Evolutionary conservation across 768 basidiomycete genomes (phyloP).

Genomic region (Agaricus bisporus): DNA sequence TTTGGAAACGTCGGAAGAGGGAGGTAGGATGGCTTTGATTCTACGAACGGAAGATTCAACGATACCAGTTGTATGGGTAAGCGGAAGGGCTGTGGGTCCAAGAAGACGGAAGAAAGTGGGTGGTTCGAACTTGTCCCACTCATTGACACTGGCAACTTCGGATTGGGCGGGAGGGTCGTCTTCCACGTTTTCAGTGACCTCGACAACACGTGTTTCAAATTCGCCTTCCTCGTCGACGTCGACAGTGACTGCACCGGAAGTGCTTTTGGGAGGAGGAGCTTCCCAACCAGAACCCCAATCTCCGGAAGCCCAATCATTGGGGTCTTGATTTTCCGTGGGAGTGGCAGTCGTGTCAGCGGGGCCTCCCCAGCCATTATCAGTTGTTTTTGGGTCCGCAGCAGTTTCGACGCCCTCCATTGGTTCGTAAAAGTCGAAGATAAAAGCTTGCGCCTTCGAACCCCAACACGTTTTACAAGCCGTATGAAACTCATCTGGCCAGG

Average conservation of each 20-base stretch:
- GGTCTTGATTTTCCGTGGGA: not conserved
- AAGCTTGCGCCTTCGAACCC: constrained; percentile 39
- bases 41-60: constrained; percentile 62
- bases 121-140: constrained; percentile 18
- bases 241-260: not conserved
- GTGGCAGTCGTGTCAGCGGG: not conserved
- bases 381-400: not conserved
- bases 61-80: constrained; percentile 59
- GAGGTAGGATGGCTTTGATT: constrained; percentile 30
- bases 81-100: constrained; percentile 50
- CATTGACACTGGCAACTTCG: not conserved
- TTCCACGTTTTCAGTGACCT: not conserved
- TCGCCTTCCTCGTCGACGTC: constrained; percentile 4
- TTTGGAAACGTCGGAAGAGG: constrained; percentile 16
- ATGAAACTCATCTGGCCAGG: constrained; percentile 45
- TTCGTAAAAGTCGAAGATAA: constrained; percentile 12
- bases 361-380: not conserved
- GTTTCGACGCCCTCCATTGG: not conserved
- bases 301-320: not conserved
- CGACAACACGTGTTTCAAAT: not conserved
- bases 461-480: constrained; percentile 42
- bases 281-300: constrained; percentile 10
- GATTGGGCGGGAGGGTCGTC: not conserved
- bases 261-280: not conserved
- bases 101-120: constrained; percentile 26